These are phyloP conservation scores for Fremontodendron californicum DNA, from an alignment of 345 rosid species.

Conservation along the genomic window DNA sequence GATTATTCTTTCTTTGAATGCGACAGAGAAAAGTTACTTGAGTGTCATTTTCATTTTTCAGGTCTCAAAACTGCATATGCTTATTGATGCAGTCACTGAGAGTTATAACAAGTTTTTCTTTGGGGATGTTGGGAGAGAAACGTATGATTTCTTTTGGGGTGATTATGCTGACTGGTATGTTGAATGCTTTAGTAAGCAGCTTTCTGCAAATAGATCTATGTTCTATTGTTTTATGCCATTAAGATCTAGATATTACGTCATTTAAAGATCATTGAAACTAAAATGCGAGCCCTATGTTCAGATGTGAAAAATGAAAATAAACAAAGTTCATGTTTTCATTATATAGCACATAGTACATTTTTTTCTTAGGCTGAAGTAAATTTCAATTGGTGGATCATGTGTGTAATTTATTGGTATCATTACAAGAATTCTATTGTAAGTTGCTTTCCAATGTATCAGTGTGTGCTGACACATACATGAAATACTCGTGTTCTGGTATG, in stretches of 20 bases:
- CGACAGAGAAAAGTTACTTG: not conserved
- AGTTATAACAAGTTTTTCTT: slow-evolving; percentile 86
- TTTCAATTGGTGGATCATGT: not conserved
- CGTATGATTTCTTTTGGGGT: slow-evolving; percentile 93
- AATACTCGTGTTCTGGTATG: not conserved
- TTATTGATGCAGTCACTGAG: slow-evolving; percentile 69
- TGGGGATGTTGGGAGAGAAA: slow-evolving; percentile 93
- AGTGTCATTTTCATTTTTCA: slow-evolving; percentile 21
- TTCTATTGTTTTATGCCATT: slow-evolving; percentile 1
- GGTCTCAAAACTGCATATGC: slow-evolving; percentile 91
- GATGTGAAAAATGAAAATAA: not conserved
- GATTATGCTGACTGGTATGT: slow-evolving; percentile 95
- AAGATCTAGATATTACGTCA: not conserved
- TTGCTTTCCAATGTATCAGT: not conserved
- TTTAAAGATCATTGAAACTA: not conserved
- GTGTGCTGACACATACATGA: not conserved
- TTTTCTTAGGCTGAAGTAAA: not conserved
- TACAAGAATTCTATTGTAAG: not conserved
- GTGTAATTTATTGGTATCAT: not conserved
- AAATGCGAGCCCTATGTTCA: not conserved
- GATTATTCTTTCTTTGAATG: not conserved
- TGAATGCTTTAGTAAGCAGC: slow-evolving; percentile 4
- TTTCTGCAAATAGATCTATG: not conserved
- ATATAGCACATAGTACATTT: not conserved
- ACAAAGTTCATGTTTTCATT: not conserved